Evolutionary conservation across 441 rosid species (phyloP).

Genomic region (Arabidopsis hybrid): DNA sequence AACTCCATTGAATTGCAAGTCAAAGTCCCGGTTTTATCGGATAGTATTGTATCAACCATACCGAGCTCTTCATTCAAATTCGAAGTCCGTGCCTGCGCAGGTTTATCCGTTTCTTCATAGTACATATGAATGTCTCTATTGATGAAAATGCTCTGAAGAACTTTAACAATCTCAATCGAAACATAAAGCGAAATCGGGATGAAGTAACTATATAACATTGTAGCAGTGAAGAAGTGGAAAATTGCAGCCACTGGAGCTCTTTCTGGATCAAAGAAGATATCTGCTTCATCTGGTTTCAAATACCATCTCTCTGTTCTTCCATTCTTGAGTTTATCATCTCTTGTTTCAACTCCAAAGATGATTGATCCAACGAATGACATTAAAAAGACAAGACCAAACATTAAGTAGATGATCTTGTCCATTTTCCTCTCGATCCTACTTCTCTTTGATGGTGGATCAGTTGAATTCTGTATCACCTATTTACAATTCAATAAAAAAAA

Average conservation of each 20-base stretch:
- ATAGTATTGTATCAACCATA: conserved; percentile 69
- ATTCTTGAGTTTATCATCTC: conserved; percentile 49
- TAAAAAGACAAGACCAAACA: conserved; percentile 53
- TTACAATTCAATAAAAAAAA: not conserved
- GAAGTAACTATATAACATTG: conserved; percentile 63
- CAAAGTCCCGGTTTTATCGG: conserved; percentile 80
- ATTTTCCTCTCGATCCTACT: conserved; percentile 70
- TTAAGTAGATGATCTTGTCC: conserved; percentile 66
- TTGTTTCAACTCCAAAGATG: conserved; percentile 63
- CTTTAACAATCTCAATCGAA: conserved; percentile 75
- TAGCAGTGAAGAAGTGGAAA: conserved; percentile 57
- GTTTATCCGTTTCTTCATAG: conserved; percentile 69
- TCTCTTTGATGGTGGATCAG: conserved; percentile 74
- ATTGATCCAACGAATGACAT: conserved; percentile 63
- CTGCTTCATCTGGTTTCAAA: conserved; percentile 57
- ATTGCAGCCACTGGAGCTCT: conserved; percentile 55
- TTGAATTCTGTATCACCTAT: conserved; percentile 65
- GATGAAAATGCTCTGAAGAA: conserved; percentile 78
- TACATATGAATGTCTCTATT: conserved; percentile 74
- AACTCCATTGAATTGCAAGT: conserved; percentile 88
- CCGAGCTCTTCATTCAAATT: conserved; percentile 85
- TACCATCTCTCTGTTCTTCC: conserved; percentile 72
- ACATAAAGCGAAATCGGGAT: conserved; percentile 78
- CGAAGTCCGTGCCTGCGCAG: conserved; percentile 75
- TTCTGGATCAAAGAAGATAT: conserved; percentile 57